Conservation (phyloP, 768 basidiomycete genomes). For the Megacollybia marginata region DNA sequence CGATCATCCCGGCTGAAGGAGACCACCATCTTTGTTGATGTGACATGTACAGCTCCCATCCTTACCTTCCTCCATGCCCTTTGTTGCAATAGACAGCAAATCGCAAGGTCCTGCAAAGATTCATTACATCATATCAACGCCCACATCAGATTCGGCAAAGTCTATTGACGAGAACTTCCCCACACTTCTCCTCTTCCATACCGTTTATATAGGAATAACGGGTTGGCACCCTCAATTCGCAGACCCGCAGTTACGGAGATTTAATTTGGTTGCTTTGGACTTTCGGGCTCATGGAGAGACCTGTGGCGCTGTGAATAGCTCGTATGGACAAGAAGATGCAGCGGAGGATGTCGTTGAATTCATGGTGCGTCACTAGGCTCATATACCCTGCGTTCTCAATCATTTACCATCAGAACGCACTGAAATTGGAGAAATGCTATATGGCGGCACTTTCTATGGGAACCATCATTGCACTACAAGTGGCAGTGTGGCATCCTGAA, state of each 20-base stretch:
- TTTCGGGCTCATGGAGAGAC: slow-evolving; percentile 18
- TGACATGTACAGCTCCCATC: too few species aligned
- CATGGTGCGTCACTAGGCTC: slow-evolving; percentile 10
- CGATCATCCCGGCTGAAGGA: too few species aligned
- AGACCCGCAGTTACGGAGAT: too few species aligned
- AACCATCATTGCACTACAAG: slow-evolving; percentile 16
- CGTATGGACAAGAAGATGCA: too few species aligned
- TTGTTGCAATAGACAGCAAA: not conserved
- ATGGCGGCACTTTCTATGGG: slow-evolving; percentile 21
- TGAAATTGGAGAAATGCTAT: slow-evolving; percentile 19
- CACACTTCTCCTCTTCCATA: slow-evolving; percentile 29
- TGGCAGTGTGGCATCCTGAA: too few species aligned
- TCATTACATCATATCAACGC: too few species aligned
- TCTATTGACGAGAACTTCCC: slow-evolving; percentile 27
- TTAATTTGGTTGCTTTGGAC: too few species aligned
- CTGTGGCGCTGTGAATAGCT: slow-evolving; percentile 11
- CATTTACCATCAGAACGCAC: slow-evolving; percentile 13
- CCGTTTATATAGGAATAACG: too few species aligned
- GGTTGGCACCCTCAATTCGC: too few species aligned
- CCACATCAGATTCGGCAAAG: slow-evolving; percentile 17
- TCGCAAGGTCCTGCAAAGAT: slow-evolving; percentile 5
- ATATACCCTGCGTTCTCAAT: not conserved
- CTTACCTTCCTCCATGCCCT: too few species aligned
- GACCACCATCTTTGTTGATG: too few species aligned
- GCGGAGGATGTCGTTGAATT: too few species aligned